phyloP scores from a whole-genome alignment of 352 stramenopile species.

The Phytophthora syringae region DNA sequence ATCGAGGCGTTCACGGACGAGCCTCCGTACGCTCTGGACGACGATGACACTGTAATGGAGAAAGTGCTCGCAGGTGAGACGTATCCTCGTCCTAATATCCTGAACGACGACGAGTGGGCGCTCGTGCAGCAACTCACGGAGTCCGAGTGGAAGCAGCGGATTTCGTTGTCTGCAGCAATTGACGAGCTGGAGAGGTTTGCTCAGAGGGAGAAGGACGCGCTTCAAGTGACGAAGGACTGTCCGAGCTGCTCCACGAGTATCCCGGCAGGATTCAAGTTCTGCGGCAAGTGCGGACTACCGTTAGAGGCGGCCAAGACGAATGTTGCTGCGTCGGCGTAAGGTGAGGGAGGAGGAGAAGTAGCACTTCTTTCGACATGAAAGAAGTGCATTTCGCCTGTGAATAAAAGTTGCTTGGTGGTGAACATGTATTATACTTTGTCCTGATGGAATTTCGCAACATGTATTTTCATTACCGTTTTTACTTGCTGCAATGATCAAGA shows the following conservation, averaged over 20 bases:
- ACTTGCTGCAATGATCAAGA: no score
- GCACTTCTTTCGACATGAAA: no score
- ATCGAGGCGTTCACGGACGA: slow-evolving; percentile 34
- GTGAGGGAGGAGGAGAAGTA: no score
- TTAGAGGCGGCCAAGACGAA: background rate
- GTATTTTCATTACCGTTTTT: no score
- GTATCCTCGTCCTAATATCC: slow-evolving; percentile 12
- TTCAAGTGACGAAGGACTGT: slow-evolving; percentile 3
- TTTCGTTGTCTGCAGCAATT: background rate
- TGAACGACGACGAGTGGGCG: slow-evolving; percentile 24
- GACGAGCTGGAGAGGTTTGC: slow-evolving; percentile 9
- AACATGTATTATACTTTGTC: no score
- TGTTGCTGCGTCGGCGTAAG: background rate
- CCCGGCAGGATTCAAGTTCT: slow-evolving; percentile 21
- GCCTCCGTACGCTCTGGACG: slow-evolving; percentile 22
- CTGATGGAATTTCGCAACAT: no score
- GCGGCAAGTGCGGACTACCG: slow-evolving; percentile 14
- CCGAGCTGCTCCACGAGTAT: slow-evolving; percentile 5
- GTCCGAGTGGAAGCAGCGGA: slow-evolving; percentile 12
- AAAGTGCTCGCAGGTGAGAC: slow-evolving; percentile 12
- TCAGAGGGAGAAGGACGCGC: slow-evolving; percentile 10
- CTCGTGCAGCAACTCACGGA: slow-evolving; percentile 14
- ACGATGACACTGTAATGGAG: slow-evolving; percentile 8
- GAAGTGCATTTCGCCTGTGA: background rate
- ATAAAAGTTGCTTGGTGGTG: background rate